These are phyloP conservation scores for Tetracladium setigerum DNA, from an alignment of 495 filamentous ascomycete species.

Conservation along the genomic window DNA sequence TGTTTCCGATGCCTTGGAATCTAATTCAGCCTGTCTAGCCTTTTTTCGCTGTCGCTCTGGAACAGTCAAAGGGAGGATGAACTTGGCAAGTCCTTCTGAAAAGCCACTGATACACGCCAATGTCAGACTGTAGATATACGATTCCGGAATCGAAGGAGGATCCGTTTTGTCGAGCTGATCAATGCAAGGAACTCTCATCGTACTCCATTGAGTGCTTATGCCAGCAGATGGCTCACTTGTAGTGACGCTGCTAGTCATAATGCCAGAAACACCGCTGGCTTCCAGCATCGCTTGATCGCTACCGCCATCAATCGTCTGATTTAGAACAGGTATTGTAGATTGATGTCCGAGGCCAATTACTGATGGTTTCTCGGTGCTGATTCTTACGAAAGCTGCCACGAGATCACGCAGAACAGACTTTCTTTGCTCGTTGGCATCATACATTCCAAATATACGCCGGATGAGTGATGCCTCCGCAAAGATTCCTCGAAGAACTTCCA, in stretches of 20 bases:
- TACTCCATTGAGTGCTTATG: constrained; percentile 86
- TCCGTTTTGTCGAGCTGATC: constrained; percentile 93
- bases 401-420: constrained; percentile 75
- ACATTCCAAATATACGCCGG: constrained; percentile 71
- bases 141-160: constrained; percentile 74
- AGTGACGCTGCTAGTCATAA: constrained; percentile 70
- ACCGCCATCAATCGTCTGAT: constrained; percentile 29
- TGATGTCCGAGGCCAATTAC: constrained; percentile 83
- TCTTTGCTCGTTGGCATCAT: constrained; percentile 63
- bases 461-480: constrained; percentile 73
- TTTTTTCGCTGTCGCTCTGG: constrained; percentile 49
- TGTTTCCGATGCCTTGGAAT: constrained; percentile 20
- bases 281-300: constrained; percentile 82
- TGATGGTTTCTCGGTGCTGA: constrained; percentile 82
- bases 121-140: constrained; percentile 86
- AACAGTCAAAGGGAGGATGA: constrained; percentile 82
- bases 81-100: constrained; percentile 87
- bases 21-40: constrained; percentile 31
- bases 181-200: constrained; percentile 78
- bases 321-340: constrained; percentile 62
- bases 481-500: constrained; percentile 82
- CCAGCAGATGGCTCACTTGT: constrained; percentile 54
- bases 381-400: constrained; percentile 72
- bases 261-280: constrained; percentile 78
- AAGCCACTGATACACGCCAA: constrained; percentile 81